Conservation (phyloP, 1,139 yeast species). For the Candida labiduridarum region DNA sequence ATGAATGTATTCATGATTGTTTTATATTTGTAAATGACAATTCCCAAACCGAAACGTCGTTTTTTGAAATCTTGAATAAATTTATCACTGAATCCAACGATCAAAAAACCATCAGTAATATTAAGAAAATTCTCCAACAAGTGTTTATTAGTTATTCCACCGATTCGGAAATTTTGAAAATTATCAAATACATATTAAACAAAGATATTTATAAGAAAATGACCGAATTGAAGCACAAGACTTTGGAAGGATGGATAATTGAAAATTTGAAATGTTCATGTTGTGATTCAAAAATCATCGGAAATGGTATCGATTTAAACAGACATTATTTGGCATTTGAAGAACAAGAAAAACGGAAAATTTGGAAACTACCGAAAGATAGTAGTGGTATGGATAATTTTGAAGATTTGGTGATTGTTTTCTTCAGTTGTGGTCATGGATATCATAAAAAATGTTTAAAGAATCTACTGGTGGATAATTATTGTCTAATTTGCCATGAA, state of each 20-base stretch:
- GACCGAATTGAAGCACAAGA: conserved; percentile 37
- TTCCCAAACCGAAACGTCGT: conserved; percentile 34
- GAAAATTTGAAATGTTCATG: conserved; percentile 61
- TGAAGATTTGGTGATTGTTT: conserved; percentile 26
- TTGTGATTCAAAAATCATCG: conserved; percentile 71
- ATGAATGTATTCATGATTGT: conserved; percentile 51
- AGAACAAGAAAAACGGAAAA: conserved; percentile 19
- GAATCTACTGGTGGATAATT: conserved; percentile 16
- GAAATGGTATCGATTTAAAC: conserved; percentile 37
- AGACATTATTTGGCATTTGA: conserved; percentile 54
- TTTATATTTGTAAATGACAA: conserved; percentile 48
- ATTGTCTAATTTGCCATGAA: conserved; percentile 14
- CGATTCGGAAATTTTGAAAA: conserved; percentile 59
- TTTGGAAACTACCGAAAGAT: conserved; percentile 7
- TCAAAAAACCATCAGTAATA: conserved; percentile 51
- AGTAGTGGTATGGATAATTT: conserved; percentile 7
- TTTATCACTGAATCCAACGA: conserved; percentile 38
- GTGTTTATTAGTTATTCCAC: conserved; percentile 65
- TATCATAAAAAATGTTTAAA: conserved; percentile 66
- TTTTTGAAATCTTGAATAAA: conserved; percentile 51
- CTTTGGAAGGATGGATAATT: conserved; percentile 63
- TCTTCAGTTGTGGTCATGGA: conserved; percentile 57
- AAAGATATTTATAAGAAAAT: conserved; percentile 53
- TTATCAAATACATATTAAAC: conserved; percentile 56
- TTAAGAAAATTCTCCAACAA: conserved; percentile 63